Percentiles rank a stretch among this genome's conserved stretches.
Evolutionary conservation across 2,329 filamentous ascomycete genomes (phyloP).

Genomic region (Xenoacremonium recifei): DNA sequence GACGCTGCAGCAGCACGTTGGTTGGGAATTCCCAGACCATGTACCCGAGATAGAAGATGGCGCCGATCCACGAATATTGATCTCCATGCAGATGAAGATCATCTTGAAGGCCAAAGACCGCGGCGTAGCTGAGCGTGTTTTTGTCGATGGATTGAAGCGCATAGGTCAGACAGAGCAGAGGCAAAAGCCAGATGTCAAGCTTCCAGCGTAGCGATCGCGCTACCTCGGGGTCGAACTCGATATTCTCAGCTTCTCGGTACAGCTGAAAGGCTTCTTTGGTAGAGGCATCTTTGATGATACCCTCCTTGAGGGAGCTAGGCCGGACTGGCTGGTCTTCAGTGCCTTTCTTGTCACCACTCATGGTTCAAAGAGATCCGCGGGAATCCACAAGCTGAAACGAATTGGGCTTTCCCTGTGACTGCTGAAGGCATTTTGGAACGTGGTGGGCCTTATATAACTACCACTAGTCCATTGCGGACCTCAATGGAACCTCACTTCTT

Average conservation of each 20-base stretch:
- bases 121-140: constrained; percentile 31
- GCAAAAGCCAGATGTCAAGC: constrained; percentile 21
- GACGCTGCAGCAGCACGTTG: constrained; percentile 22
- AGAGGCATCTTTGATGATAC: constrained; percentile 6
- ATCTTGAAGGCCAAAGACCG: constrained; percentile 38
- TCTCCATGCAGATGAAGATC: constrained; percentile 33
- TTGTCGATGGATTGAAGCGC: constrained; percentile 20
- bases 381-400: no score
- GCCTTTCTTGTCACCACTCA: no score
- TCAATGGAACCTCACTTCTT: no score
- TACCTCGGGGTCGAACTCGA: constrained; percentile 4
- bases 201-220: no score
- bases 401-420: no score
- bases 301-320: no score
- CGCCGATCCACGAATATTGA: constrained; percentile 39
- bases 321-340: no score
- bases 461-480: no score
- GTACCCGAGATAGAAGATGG: constrained; percentile 41
- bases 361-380: no score
- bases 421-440: no score
- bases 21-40: constrained; percentile 33
- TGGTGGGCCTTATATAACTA: no score
- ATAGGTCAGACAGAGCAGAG: constrained; percentile 22
- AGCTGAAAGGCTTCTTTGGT: constrained; percentile 6
- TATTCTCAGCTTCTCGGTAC: constrained; percentile 5